Conservation (phyloP, 2,329 filamentous ascomycete species). For the Fragosphaeria purpurea region DNA sequence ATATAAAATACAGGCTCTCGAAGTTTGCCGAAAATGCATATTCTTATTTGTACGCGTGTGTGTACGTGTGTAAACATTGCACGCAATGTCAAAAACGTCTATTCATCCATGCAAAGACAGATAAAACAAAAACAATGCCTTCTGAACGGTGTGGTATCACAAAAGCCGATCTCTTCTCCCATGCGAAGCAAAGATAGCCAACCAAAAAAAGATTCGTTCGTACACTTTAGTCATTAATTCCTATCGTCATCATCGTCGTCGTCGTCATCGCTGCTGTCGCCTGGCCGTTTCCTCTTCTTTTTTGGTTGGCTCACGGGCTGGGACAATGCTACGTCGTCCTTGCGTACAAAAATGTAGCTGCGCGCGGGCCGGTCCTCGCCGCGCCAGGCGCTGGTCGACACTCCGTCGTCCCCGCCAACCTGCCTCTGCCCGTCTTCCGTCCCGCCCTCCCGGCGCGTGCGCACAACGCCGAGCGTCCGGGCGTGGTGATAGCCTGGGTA, state of each 20-base stretch:
- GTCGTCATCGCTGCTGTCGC: constrained; percentile 6
- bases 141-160: constrained; percentile 4
- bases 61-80: no score
- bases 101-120: neutral
- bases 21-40: no score
- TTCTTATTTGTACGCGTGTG: no score
- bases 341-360: constrained; percentile 53
- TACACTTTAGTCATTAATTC: no score
- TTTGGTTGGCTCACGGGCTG: constrained; percentile 12
- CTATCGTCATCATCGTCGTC: neutral
- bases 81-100: no score
- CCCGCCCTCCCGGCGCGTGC: neutral
- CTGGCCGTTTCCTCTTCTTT: constrained; percentile 5
- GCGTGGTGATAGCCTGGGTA: constrained; percentile 71
- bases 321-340: constrained; percentile 33
- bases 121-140: neutral
- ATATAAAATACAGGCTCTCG: no score
- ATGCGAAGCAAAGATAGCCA: no score
- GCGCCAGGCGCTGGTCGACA: constrained; percentile 31
- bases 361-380: constrained; percentile 43
- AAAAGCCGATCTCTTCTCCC: no score
- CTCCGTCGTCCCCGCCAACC: neutral
- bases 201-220: no score
- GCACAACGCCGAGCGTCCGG: constrained; percentile 57
- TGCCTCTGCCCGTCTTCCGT: neutral